Conservation (phyloP, 208 protist species). For the Phytomonas sp. region DNA sequence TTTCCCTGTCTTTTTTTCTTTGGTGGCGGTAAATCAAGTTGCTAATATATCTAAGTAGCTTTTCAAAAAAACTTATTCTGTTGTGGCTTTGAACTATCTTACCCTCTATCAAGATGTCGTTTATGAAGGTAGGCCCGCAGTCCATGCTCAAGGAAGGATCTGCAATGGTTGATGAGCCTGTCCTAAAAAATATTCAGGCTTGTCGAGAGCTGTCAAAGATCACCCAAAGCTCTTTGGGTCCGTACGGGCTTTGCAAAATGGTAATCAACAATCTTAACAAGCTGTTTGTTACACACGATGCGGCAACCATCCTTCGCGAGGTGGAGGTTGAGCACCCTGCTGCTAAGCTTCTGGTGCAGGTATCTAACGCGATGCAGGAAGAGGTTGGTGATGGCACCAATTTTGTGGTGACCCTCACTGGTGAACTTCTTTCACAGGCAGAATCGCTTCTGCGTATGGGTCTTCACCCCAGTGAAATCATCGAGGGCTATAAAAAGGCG, state of each 20-base stretch:
- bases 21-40: neutral
- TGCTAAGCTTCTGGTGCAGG: slow-evolving; percentile 98
- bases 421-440: slow-evolving; percentile 97
- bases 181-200: slow-evolving; percentile 98
- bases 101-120: slow-evolving; percentile 66
- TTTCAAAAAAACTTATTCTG: neutral
- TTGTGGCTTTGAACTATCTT: neutral
- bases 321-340: slow-evolving; percentile 98
- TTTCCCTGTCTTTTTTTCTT: slow-evolving; percentile 12
- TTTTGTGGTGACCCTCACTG: slow-evolving; percentile 97
- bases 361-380: slow-evolving; percentile 97
- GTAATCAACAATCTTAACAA: slow-evolving; percentile 99
- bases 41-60: neutral
- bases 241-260: slow-evolving; percentile 99
- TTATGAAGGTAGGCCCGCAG: slow-evolving; percentile 83
- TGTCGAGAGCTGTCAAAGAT: slow-evolving; percentile 95
- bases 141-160: slow-evolving; percentile 90
- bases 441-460: slow-evolving; percentile 96
- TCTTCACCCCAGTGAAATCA: slow-evolving; percentile 97
- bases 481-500: slow-evolving; percentile 97
- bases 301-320: slow-evolving; percentile 99
- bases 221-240: slow-evolving; percentile 97
- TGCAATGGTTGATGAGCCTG: slow-evolving; percentile 93
- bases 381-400: slow-evolving; percentile 99
- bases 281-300: slow-evolving; percentile 99